Conservation (phyloP, 306 rosid genomes). For the Prunus padus region DNA sequence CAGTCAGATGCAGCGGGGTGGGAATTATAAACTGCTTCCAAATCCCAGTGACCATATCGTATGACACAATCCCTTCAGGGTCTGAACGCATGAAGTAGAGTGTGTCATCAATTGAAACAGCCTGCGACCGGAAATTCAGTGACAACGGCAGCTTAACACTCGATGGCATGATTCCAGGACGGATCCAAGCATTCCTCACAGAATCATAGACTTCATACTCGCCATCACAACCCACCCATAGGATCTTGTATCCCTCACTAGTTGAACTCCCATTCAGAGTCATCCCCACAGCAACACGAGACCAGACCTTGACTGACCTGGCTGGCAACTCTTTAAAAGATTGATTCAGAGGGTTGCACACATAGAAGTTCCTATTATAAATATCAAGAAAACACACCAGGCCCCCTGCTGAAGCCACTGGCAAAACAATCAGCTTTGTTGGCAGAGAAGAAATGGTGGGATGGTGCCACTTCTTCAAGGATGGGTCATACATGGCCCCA, state of each 20-base stretch:
- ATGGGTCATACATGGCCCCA: slow-evolving; percentile 89
- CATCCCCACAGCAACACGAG: slow-evolving; percentile 84
- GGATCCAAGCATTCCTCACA: slow-evolving; percentile 60
- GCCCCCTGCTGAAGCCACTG: slow-evolving; percentile 96
- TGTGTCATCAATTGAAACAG: slow-evolving; percentile 56
- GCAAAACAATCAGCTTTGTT: slow-evolving; percentile 49
- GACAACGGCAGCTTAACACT: slow-evolving; percentile 56
- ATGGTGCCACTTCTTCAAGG: slow-evolving; percentile 83
- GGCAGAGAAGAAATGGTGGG: slow-evolving; percentile 61
- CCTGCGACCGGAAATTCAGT: slow-evolving; percentile 58
- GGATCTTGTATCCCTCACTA: slow-evolving; percentile 67
- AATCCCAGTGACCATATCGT: slow-evolving; percentile 54
- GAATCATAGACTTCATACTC: slow-evolving; percentile 88
- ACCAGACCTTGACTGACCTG: slow-evolving; percentile 69
- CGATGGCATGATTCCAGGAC: slow-evolving; percentile 56
- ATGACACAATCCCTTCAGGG: slow-evolving; percentile 81
- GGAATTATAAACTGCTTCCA: slow-evolving; percentile 84
- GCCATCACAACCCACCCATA: slow-evolving; percentile 79
- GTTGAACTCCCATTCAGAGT: slow-evolving; percentile 46
- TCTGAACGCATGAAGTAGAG: slow-evolving; percentile 75
- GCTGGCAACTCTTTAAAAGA: slow-evolving; percentile 87
- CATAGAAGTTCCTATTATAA: slow-evolving; percentile 64
- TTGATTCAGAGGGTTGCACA: slow-evolving; percentile 87
- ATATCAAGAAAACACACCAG: slow-evolving; percentile 78
- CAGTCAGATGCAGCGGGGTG: slow-evolving; percentile 57